A percentile compares a stretch with the other conserved stretches of the same genome.
phyloP scores from a whole-genome alignment of 1,139 yeast species.

The Kodamaea plutei region DNA sequence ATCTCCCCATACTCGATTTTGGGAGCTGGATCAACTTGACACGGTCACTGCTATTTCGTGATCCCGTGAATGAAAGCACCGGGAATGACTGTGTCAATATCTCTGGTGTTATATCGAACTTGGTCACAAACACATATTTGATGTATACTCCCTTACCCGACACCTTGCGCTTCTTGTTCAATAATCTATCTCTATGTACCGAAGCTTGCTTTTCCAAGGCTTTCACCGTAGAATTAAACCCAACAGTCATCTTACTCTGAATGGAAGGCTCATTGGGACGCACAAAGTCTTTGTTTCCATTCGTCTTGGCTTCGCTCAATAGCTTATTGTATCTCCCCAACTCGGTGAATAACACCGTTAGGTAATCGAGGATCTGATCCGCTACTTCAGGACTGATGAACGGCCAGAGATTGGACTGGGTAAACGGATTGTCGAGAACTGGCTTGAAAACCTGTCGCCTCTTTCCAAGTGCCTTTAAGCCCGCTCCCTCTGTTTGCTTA shows the following conservation, averaged over 20 bases:
- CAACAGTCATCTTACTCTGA: conserved; percentile 30
- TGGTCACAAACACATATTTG: conserved; percentile 51
- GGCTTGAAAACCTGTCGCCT: conserved; percentile 57
- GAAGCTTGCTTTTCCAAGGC: conserved; percentile 48
- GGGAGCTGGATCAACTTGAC: conserved; percentile 57
- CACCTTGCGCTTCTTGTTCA: conserved; percentile 9
- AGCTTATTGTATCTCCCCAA: conserved; percentile 32
- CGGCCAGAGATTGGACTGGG: conserved; percentile 52
- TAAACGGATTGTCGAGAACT: conserved; percentile 55
- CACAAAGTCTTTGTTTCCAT: conserved; percentile 4
- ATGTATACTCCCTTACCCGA: conserved; percentile 13
- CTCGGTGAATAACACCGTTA: conserved; percentile 34
- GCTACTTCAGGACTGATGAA: conserved; percentile 36
- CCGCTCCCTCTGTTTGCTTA: not conserved
- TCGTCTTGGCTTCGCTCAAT: conserved; percentile 10
- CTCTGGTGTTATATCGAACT: conserved; percentile 47
- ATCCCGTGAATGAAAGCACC: conserved; percentile 44
- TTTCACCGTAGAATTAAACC: conserved; percentile 54
- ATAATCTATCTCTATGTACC: conserved; percentile 11
- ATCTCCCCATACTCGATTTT: conserved; percentile 34
- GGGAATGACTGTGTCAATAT: conserved; percentile 53
- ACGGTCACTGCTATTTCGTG: conserved; percentile 19
- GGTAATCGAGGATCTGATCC: conserved; percentile 34
- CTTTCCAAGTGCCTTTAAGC: conserved; percentile 31
- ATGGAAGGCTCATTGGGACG: conserved; percentile 24